Conservation (phyloP, 352 stramenopile species). For the Phytopythium aichiense region DNA sequence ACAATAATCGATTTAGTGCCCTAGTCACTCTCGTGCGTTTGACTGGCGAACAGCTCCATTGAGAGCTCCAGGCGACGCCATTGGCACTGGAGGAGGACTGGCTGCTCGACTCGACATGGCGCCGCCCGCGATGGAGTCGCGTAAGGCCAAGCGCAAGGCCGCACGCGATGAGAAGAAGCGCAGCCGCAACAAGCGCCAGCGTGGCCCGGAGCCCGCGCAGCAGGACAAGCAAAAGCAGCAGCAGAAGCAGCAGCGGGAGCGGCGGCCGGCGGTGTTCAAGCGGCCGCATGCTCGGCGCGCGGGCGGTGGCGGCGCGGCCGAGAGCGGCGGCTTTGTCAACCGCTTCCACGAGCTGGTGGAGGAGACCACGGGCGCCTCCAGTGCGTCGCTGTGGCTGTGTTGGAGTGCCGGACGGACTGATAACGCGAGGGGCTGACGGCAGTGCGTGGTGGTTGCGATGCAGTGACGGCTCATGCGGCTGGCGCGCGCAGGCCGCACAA, state of each 20-base stretch:
- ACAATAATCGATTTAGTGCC: neutral
- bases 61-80: neutral
- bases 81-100: neutral
- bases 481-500: conserved; percentile 9
- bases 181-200: conserved; percentile 54
- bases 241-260: conserved; percentile 8
- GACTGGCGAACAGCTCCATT: conserved; percentile 2
- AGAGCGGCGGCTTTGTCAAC: conserved; percentile 40
- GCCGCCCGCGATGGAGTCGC: conserved; percentile 24
- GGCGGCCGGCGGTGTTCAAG: conserved; percentile 5
- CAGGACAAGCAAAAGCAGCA: conserved; percentile 6
- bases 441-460: neutral
- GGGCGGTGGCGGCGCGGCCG: conserved; percentile 5
- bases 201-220: conserved; percentile 15
- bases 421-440: neutral
- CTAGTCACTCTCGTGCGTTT: neutral
- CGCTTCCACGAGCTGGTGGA: conserved; percentile 79
- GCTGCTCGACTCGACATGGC: conserved; percentile 11
- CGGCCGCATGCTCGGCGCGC: conserved; percentile 8
- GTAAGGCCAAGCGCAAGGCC: conserved; percentile 78
- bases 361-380: conserved; percentile 44
- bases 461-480: neutral
- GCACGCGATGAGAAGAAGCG: conserved; percentile 80
- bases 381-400: conserved; percentile 7
- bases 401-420: neutral